Conservation (phyloP, 345 rosid species). For the Gossypium rotundifolium region DNA sequence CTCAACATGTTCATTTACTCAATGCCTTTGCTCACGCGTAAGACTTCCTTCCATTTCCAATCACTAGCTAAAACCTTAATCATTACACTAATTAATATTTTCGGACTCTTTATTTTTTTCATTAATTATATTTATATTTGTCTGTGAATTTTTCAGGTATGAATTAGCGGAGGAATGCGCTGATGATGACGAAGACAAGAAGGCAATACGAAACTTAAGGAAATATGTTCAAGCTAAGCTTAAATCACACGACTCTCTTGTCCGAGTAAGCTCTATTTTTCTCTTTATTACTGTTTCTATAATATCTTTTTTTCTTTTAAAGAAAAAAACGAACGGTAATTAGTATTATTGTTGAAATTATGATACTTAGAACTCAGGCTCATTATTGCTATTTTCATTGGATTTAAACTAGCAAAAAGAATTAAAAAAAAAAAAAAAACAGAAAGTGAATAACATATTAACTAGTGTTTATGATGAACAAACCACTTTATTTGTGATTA, state of each 20-base stretch:
- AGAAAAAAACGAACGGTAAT: background rate
- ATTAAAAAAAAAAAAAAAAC: background rate
- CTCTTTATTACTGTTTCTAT: background rate
- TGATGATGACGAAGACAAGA: slow-evolving; percentile 51
- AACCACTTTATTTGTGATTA: background rate
- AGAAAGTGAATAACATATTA: background rate
- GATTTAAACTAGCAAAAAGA: background rate
- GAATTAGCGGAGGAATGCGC: slow-evolving; percentile 52
- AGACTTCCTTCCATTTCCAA: slow-evolving; percentile 1
- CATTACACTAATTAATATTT: background rate
- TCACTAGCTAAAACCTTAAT: background rate
- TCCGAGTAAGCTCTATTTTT: slow-evolving; percentile 18
- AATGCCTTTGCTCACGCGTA: slow-evolving; percentile 39
- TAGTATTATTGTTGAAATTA: background rate
- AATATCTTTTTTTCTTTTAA: background rate
- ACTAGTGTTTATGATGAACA: background rate
- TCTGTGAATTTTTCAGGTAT: slow-evolving; percentile 20
- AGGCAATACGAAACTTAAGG: slow-evolving; percentile 31
- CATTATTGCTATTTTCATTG: background rate
- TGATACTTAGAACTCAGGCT: background rate
- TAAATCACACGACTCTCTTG: slow-evolving; percentile 26
- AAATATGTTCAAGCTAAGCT: slow-evolving; percentile 34
- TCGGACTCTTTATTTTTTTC: background rate
- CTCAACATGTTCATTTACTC: slow-evolving; percentile 41
- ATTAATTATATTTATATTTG: background rate